Conservation (phyloP, 2,329 filamentous ascomycete genomes). For the Aspergillus puulaauensis region DNA sequence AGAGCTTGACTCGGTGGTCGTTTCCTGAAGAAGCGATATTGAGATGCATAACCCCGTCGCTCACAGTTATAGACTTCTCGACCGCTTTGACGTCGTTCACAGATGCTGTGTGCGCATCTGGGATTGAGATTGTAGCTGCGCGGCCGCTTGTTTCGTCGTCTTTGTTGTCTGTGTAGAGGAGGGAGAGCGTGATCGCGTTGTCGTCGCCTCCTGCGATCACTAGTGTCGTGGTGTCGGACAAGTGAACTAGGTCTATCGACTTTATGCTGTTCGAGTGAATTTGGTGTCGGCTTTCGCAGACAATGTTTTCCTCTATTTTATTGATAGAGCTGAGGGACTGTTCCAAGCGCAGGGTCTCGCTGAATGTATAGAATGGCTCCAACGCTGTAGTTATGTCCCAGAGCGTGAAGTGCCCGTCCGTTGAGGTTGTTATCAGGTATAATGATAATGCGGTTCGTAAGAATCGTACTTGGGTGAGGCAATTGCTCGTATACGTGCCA, state of each 20-base stretch:
- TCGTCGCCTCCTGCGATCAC: slow-evolving; percentile 84
- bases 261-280: slow-evolving; percentile 85
- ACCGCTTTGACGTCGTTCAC: slow-evolving; percentile 42
- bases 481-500: slow-evolving; percentile 68
- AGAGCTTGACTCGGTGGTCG: slow-evolving; percentile 48
- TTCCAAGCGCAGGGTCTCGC: slow-evolving; percentile 19
- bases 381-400: slow-evolving; percentile 51
- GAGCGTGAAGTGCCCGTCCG: slow-evolving; percentile 73
- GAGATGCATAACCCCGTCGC: slow-evolving; percentile 15
- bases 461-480: slow-evolving; percentile 65
- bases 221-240: slow-evolving; percentile 42
- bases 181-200: slow-evolving; percentile 68
- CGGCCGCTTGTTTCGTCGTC: slow-evolving; percentile 10
- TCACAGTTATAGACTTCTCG: slow-evolving; percentile 1
- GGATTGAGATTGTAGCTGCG: slow-evolving; percentile 35
- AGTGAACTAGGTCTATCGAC: slow-evolving; percentile 36
- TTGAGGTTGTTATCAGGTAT: slow-evolving; percentile 63
- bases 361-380: slow-evolving; percentile 27
- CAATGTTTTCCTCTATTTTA: slow-evolving; percentile 20
- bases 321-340: slow-evolving; percentile 22
- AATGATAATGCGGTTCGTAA: slow-evolving; percentile 45
- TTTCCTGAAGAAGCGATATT: slow-evolving; percentile 43
- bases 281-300: slow-evolving; percentile 41
- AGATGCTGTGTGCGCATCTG: slow-evolving; percentile 47
- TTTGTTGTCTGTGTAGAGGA: slow-evolving; percentile 30